Evolutionary conservation across 371 early-diverging fungal species (phyloP).

Genomic region (Zychaea mexicana): DNA sequence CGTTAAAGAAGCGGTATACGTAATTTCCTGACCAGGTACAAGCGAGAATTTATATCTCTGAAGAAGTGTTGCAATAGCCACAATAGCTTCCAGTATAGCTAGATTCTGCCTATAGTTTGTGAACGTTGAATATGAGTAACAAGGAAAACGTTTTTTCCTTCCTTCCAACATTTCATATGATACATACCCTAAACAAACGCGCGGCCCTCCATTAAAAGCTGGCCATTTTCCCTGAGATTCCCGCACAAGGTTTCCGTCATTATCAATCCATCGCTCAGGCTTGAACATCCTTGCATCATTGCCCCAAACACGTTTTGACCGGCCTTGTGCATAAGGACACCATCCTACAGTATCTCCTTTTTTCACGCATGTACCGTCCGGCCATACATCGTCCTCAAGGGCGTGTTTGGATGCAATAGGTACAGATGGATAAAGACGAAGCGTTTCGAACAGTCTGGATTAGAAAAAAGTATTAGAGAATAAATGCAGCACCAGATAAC

Average conservation of each 20-base stretch:
- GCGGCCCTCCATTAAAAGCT: slow-evolving; percentile 59
- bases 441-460: slow-evolving; percentile 55
- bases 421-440: slow-evolving; percentile 77
- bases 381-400: slow-evolving; percentile 66
- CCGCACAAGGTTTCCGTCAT: slow-evolving; percentile 23
- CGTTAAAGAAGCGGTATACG: slow-evolving; percentile 35
- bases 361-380: slow-evolving; percentile 63
- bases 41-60: slow-evolving; percentile 44
- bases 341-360: slow-evolving; percentile 54
- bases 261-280: slow-evolving; percentile 59
- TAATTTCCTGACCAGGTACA: slow-evolving; percentile 35
- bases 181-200: slow-evolving; percentile 29
- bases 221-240: slow-evolving; percentile 35
- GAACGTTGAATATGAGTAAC: too few species aligned
- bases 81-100: slow-evolving; percentile 46
- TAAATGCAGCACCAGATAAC: too few species aligned
- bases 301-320: slow-evolving; percentile 57
- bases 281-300: slow-evolving; percentile 55
- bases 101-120: too few species aligned
- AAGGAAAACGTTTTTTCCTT: slow-evolving; percentile 25
- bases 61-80: slow-evolving; percentile 33
- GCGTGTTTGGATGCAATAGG: slow-evolving; percentile 66
- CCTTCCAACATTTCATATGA: not conserved
- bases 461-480: too few species aligned
- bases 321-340: slow-evolving; percentile 54